A percentile compares a stretch with the other conserved stretches of the same genome.
These are phyloP conservation scores for Backusella mclennaniae DNA, from an alignment of 192 early-diverging fungal species.

Conservation along the genomic window DNA sequence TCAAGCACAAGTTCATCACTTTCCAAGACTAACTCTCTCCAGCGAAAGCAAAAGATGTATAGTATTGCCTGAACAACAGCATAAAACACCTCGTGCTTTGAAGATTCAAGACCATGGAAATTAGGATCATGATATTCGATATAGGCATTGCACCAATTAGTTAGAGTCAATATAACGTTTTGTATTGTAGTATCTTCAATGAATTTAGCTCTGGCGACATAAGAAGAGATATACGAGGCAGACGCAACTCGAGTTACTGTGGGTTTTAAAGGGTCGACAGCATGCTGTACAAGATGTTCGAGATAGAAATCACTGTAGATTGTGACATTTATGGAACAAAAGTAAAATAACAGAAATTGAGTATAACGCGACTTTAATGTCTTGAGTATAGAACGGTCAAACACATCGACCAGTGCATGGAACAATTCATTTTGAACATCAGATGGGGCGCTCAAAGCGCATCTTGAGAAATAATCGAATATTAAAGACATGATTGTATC, in stretches of 20 bases:
- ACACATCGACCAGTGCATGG: constrained; percentile 69
- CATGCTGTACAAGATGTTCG: constrained; percentile 66
- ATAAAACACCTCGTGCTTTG: constrained; percentile 81
- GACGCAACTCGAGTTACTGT: constrained; percentile 72
- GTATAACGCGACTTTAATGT: constrained; percentile 90
- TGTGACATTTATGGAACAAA: constrained; percentile 57
- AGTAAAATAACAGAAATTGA: constrained; percentile 91
- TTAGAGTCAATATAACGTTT: constrained; percentile 64
- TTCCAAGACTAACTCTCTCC: constrained; percentile 72
- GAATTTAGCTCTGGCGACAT: constrained; percentile 84
- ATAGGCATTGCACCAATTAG: constrained; percentile 64
- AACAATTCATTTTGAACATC: constrained; percentile 57
- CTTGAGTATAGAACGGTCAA: constrained; percentile 74
- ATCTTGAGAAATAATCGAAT: constrained; percentile 57
- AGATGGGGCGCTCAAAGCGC: constrained; percentile 11
- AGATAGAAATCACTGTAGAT: constrained; percentile 76
- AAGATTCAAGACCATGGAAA: constrained; percentile 47
- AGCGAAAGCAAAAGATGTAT: constrained; percentile 95
- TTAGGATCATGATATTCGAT: constrained; percentile 63
- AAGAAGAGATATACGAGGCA: constrained; percentile 82
- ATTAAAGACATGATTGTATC: constrained; percentile 70
- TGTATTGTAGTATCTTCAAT: constrained; percentile 63
- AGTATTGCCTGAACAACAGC: constrained; percentile 83
- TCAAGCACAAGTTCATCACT: constrained; percentile 22
- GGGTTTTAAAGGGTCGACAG: constrained; percentile 57